phyloP scores from a whole-genome alignment of 2,329 filamentous ascomycete genomes.

The Paraphoma sp. region DNA sequence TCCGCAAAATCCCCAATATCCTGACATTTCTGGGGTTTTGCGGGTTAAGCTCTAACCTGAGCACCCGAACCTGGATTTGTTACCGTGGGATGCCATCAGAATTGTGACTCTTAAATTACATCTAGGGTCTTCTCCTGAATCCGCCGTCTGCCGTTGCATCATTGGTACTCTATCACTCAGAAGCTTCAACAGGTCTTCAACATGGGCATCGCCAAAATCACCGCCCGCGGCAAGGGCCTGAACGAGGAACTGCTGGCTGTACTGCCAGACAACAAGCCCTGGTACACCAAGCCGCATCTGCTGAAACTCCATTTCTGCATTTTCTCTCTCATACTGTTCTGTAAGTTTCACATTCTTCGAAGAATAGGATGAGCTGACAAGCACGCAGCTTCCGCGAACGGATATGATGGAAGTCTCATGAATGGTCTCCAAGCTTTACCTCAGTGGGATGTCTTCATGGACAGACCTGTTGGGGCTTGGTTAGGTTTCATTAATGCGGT shows the following conservation, averaged over 20 bases:
- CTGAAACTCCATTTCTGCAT: conserved; percentile 15
- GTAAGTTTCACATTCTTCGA: background rate
- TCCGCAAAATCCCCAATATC: background rate
- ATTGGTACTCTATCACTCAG: background rate
- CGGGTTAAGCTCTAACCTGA: background rate
- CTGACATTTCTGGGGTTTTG: background rate
- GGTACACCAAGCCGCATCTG: conserved; percentile 11
- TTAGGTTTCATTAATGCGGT: conserved; percentile 12
- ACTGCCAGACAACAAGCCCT: conserved; percentile 9
- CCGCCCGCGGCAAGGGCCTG: background rate
- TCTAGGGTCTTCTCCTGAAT: background rate
- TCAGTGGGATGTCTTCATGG: conserved; percentile 21
- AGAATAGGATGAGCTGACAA: background rate
- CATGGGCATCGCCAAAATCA: conserved; percentile 3
- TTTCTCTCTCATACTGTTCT: conserved; percentile 9
- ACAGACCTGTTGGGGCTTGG: conserved; percentile 18
- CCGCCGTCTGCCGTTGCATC: background rate
- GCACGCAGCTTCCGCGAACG: conserved; percentile 23
- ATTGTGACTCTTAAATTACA: background rate
- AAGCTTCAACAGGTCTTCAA: background rate
- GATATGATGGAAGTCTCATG: conserved; percentile 38
- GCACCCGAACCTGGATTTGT: background rate
- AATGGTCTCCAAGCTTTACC: conserved; percentile 34
- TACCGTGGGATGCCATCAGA: background rate
- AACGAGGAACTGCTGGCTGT: conserved; percentile 7